Base-by-base conservation (phyloP, 371 early-diverging fungal genomes). In the Circinella umbellata region DNA sequence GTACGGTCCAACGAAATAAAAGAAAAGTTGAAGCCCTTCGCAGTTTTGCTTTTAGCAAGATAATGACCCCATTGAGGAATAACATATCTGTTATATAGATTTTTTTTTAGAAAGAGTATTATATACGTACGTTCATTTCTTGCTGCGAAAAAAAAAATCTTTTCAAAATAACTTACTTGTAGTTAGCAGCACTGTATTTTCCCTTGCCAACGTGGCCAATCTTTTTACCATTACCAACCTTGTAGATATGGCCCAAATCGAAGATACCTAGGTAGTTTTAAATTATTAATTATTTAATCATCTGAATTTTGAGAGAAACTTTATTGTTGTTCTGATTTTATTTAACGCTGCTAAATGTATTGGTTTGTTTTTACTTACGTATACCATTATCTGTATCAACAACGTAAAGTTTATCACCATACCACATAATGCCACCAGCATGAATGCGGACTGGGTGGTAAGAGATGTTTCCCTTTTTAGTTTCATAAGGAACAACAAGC, bases 401-500 rank as follows among this genome's bases (percentile, higher is more conserved):
- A 17, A 67, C 60, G 35, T 67, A 67, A 8, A 67, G 68, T n/a
- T 34, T 36, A n/a, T 67, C 27, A 9, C 68, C 68, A 48, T 67
- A 67, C 68, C 59, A 67, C 59, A 60, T 59, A 42, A 67, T 67
- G 17, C 68, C 68, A 35, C 68, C 68, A n/a, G 68, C 68, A 38
- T 67, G 68, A 34, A 67, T 34, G 8, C 57, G 51, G 35, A 67
- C 68, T 20, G 68, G 61, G 9, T 47, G 47, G 38, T 57, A 67
- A 17, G 68, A 57, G 15, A 53, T 57, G 34, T 36, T 48, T 5
- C 61, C 61, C 6, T 10, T 13, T 4, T 39, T 46, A 0, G 68
- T 27, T 11, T 37, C 49, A n/a, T 27, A 7, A 35, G 68, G 60
- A 47, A 67, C 61, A 14, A 61, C 68, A 18, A 67, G 49, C 47